Base-by-base conservation (phyloP, 1,139 yeast species). In the Candida frijolesensis region DNA sequence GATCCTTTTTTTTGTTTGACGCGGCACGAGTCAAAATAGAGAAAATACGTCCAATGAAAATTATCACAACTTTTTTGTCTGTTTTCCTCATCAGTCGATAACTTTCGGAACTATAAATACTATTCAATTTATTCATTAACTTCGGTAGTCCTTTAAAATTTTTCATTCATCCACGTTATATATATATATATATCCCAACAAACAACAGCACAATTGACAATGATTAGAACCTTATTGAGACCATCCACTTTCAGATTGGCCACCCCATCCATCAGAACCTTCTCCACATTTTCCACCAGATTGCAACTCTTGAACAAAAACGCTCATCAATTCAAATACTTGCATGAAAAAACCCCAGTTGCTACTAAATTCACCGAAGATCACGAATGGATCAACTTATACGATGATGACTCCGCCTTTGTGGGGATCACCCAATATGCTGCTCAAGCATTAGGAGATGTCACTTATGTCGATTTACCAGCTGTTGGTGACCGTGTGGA, bases 391-490 rank as follows among this genome's bases (percentile, higher is more conserved):
- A 74, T 95, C 54, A 94, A 96, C 2, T 77, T 85, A 47, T 95
- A 89, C 66, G 80, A 81, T 34, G 97, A 92, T 69, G 89, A 90
- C 53, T 78, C 85, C 34, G 87, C 95, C 2, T 91, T 87, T 60
- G 78, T 94, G 37, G 99, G 99, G 37, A 91, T 94, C 70, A 92
- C 99, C 54, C 84, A 82, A 62, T 92, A 94, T 68, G 99, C 99
- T 33, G 87, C 97, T 42, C 97, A 92, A 63, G 96, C 99, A n/a
- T 81, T 94, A 55, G 99, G 99, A 44, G 99, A 94, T 72, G 96
- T 96, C 49, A 95, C 98, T 15, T 94, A 79, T 68, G 87, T 91
- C 57, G 99, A 94, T 71, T 80, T 92, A 61, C 96, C 96, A 48
- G 94, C 86, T 60, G 82, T 80, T 41, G 95, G 89, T 46, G 81